phyloP scores from a whole-genome alignment of 345 rosid genomes.

The Balakata baccata region DNA sequence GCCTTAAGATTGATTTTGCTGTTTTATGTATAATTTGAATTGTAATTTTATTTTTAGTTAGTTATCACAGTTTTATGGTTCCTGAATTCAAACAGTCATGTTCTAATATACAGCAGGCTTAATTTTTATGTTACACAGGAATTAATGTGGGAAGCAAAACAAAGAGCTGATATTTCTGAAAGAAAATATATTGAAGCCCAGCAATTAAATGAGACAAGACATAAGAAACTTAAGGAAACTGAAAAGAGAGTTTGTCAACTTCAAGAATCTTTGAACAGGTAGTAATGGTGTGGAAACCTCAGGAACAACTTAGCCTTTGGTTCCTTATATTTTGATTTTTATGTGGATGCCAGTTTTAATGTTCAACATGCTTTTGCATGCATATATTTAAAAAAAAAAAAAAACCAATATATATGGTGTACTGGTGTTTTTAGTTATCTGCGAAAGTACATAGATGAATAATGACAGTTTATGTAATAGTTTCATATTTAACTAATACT shows the following conservation, averaged over 20 bases:
- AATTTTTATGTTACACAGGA: conserved; percentile 35
- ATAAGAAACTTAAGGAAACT: conserved; percentile 66
- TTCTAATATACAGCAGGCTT: background rate
- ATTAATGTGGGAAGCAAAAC: conserved; percentile 53
- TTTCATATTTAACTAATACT: conserved; percentile 45
- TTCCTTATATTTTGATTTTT: background rate
- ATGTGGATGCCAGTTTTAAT: background rate
- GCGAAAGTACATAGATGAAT: background rate
- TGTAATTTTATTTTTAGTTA: background rate
- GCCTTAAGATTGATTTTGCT: background rate
- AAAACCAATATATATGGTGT: background rate
- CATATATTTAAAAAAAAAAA: background rate
- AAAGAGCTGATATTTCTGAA: conserved; percentile 73
- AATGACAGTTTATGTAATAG: conserved; percentile 8
- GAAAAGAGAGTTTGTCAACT: conserved; percentile 69
- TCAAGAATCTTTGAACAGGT: conserved; percentile 82
- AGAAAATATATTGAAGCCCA: conserved; percentile 57
- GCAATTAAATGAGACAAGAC: conserved; percentile 63
- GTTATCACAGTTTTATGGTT: background rate
- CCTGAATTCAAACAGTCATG: conserved; percentile 1
- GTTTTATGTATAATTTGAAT: background rate
- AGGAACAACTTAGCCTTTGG: background rate
- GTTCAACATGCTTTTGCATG: conserved; percentile 2
- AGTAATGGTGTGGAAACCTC: conserved; percentile 28
- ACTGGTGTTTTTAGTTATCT: conserved; percentile 6